Conservation (phyloP, 2,329 filamentous ascomycete species). For the Parastagonospora avenae region DNA sequence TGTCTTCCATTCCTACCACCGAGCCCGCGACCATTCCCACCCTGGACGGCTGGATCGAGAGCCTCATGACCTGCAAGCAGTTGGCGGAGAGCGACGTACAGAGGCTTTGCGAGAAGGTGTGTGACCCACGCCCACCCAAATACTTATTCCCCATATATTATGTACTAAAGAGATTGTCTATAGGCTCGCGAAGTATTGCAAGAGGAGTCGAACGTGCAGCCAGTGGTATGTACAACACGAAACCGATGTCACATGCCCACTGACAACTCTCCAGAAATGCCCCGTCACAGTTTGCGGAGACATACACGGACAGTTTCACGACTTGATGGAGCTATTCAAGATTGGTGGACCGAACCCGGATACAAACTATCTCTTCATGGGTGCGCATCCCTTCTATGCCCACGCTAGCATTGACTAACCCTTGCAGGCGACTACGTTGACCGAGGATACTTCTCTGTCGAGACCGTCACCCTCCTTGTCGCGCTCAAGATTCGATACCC, state of each 20-base stretch:
- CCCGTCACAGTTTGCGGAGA: constrained; percentile 98
- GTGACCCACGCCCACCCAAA: constrained; percentile 7
- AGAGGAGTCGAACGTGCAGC: constrained; percentile 98
- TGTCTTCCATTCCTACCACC: constrained; percentile 69
- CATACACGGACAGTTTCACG: constrained; percentile 98
- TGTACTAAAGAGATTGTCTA: constrained; percentile 18
- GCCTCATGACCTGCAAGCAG: constrained; percentile 98
- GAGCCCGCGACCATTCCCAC: constrained; percentile 92
- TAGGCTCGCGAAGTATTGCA: constrained; percentile 95
- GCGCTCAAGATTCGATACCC: constrained; percentile 98
- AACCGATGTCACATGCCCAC: constrained; percentile 4
- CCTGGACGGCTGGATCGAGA: constrained; percentile 98
- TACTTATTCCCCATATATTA: background rate
- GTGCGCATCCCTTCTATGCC: constrained; percentile 50
- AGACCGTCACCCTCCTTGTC: constrained; percentile 95
- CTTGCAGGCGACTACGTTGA: constrained; percentile 91
- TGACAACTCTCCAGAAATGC: constrained; percentile 69
- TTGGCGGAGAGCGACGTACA: constrained; percentile 92
- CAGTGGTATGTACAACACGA: constrained; percentile 71
- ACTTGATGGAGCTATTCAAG: constrained; percentile 99
- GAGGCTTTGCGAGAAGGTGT: constrained; percentile 94
- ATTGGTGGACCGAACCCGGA: constrained; percentile 97
- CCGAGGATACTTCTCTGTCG: constrained; percentile 97
- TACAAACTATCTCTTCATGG: constrained; percentile 99
- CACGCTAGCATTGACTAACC: constrained; percentile 18